Evolutionary conservation across 768 basidiomycete genomes (phyloP).

Genomic region (Kwoniella sp.): DNA sequence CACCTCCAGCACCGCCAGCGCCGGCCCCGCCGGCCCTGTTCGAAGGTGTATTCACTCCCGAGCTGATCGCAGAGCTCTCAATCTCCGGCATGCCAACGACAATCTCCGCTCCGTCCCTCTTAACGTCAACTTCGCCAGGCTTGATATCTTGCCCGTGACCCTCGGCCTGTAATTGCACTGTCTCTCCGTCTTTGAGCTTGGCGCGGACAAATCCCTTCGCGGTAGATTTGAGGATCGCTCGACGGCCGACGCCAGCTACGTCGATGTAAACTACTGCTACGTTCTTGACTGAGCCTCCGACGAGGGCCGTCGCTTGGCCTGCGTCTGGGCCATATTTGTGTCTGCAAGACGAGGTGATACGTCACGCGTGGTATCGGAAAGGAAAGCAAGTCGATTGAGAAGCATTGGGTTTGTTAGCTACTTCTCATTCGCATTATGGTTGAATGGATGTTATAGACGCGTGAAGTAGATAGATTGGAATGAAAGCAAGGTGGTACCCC

Average conservation of each 20-base stretch:
- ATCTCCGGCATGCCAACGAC: slow-evolving; percentile 47
- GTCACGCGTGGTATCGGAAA: too few species aligned
- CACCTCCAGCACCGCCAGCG: neutral
- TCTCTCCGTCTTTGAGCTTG: slow-evolving; percentile 40
- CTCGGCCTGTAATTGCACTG: slow-evolving; percentile 43
- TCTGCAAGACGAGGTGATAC: slow-evolving; percentile 19
- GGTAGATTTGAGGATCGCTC: slow-evolving; percentile 66
- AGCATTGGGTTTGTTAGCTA: neutral
- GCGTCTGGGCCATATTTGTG: slow-evolving; percentile 67
- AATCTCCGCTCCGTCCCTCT: slow-evolving; percentile 27
- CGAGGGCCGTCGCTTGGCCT: slow-evolving; percentile 64
- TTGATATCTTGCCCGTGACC: slow-evolving; percentile 22
- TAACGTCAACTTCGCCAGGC: slow-evolving; percentile 22
- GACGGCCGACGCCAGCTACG: slow-evolving; percentile 69
- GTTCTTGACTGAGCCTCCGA: slow-evolving; percentile 70
- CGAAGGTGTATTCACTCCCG: neutral
- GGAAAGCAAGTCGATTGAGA: neutral
- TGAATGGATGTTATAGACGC: too few species aligned
- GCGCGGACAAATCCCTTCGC: slow-evolving; percentile 54
- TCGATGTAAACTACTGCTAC: slow-evolving; percentile 77
- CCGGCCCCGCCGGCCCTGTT: neutral
- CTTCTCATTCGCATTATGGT: neutral
- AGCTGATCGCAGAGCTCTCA: neutral
- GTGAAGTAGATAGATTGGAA: neutral
- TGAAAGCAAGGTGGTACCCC: neutral